Percentiles rank a stretch among this genome's conserved stretches.
Conservation (phyloP, 257 asterid genomes). For the Solanum phureja region DNA sequence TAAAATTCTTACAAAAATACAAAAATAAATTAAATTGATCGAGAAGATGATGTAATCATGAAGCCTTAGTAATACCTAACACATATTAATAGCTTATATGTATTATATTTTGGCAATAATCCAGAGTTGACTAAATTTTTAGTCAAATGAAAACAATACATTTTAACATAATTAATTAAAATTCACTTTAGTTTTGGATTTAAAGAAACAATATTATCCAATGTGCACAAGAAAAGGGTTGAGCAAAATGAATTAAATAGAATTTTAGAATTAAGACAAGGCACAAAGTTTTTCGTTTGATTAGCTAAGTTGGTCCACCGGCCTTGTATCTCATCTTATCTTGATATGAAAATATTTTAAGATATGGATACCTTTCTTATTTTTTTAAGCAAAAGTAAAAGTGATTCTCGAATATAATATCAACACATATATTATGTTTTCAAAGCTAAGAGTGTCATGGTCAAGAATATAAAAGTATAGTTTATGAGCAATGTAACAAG, state of each 20-base stretch:
- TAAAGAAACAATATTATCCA: not conserved
- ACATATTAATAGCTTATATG: not conserved
- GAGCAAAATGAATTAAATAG: not conserved
- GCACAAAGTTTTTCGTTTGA: not conserved
- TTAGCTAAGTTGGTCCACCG: not conserved
- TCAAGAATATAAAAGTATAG: not conserved
- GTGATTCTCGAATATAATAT: not conserved
- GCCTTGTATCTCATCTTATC: not conserved
- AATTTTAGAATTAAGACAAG: not conserved
- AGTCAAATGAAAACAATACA: not conserved
- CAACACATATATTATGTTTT: not conserved
- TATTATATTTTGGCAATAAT: not conserved
- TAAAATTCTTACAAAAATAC: not conserved
- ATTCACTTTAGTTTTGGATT: not conserved
- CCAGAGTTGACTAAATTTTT: not conserved
- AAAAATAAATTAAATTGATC: not conserved
- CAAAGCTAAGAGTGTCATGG: not conserved
- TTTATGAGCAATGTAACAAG: not conserved
- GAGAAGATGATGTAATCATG: not conserved
- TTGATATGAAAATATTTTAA: not conserved
- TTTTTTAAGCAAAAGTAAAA: not conserved
- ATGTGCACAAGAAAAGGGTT: not conserved
- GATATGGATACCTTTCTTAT: not conserved
- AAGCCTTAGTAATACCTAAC: not conserved
- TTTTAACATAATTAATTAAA: not conserved